Evolutionary conservation across 2,329 filamentous ascomycete genomes (phyloP).

Genomic region (Talaromyces sp.): DNA sequence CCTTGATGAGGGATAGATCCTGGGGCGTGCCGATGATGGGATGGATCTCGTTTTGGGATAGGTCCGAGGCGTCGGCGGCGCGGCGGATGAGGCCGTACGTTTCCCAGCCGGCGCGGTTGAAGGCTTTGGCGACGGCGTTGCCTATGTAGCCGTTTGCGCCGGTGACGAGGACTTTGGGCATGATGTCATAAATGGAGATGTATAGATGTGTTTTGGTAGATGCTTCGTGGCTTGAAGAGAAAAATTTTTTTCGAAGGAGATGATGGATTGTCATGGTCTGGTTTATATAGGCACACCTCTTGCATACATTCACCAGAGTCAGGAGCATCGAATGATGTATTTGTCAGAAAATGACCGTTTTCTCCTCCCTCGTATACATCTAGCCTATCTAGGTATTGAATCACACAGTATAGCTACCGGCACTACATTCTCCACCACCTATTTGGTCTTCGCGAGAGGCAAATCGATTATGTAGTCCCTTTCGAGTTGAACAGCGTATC

Average conservation of each 20-base stretch:
- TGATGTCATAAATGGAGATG: background rate
- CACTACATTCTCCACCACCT: background rate
- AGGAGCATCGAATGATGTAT: background rate
- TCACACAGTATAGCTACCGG: background rate
- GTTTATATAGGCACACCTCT: background rate
- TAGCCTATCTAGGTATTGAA: background rate
- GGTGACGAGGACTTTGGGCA: conserved; percentile 17
- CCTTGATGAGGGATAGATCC: background rate
- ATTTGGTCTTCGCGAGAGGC: background rate
- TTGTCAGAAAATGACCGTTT: background rate
- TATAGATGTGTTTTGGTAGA: background rate
- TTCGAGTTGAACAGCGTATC: background rate
- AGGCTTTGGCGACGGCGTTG: conserved; percentile 19
- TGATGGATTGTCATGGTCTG: background rate
- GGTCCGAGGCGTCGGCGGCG: conserved; percentile 21
- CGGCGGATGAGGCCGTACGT: conserved; percentile 20
- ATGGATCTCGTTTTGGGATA: conserved; percentile 15
- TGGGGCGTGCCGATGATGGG: conserved; percentile 14
- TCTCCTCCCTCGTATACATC: background rate
- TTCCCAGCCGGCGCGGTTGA: conserved; percentile 17
- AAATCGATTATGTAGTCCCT: background rate
- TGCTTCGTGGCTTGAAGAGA: background rate
- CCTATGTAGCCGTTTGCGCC: conserved; percentile 19
- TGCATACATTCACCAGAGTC: background rate
- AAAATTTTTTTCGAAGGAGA: background rate